Conservation (phyloP, 2,329 filamentous ascomycete genomes). For the Ceratocystis cacaofunesta region DNA sequence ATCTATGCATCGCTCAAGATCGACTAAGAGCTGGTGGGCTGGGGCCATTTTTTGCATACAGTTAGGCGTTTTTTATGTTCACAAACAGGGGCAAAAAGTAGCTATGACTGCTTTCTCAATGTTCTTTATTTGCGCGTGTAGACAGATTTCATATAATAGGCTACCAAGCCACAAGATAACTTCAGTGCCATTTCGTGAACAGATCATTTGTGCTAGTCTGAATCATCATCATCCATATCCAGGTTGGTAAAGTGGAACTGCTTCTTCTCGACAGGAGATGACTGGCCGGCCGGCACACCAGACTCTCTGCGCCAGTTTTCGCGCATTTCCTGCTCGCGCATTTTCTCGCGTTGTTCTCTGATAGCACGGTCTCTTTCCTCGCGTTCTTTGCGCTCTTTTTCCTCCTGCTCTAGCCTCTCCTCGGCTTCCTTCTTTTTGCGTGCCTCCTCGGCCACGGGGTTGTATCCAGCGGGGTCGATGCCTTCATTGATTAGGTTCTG, state of each 20-base stretch:
- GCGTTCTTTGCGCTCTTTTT: conserved; percentile 32
- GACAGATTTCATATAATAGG: background rate
- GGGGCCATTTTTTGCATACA: background rate
- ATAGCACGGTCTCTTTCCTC: conserved; percentile 32
- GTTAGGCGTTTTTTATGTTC: background rate
- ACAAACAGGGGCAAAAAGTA: background rate
- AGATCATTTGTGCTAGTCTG: background rate
- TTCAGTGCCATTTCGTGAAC: background rate
- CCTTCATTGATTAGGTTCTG: conserved; percentile 48
- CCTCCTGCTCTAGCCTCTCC: conserved; percentile 32
- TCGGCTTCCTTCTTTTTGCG: conserved; percentile 37
- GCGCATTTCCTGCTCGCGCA: conserved; percentile 30
- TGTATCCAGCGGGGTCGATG: conserved; percentile 44
- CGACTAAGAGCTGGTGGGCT: conserved; percentile 40
- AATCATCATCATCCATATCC: conserved; percentile 37
- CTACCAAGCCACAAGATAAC: background rate
- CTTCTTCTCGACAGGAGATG: conserved; percentile 29
- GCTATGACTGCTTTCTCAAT: background rate
- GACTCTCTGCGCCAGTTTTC: conserved; percentile 29
- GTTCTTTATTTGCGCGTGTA: background rate
- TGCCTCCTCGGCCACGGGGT: conserved; percentile 41
- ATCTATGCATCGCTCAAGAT: conserved; percentile 99
- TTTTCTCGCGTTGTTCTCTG: conserved; percentile 27
- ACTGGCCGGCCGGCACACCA: conserved; percentile 20
- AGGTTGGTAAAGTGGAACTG: conserved; percentile 43